A percentile compares a stretch with the other conserved stretches of the same genome.
Evolutionary conservation across 805 yeast genomes (phyloP).

Genomic region (Schwanniomyces pseudopolymorphus): DNA sequence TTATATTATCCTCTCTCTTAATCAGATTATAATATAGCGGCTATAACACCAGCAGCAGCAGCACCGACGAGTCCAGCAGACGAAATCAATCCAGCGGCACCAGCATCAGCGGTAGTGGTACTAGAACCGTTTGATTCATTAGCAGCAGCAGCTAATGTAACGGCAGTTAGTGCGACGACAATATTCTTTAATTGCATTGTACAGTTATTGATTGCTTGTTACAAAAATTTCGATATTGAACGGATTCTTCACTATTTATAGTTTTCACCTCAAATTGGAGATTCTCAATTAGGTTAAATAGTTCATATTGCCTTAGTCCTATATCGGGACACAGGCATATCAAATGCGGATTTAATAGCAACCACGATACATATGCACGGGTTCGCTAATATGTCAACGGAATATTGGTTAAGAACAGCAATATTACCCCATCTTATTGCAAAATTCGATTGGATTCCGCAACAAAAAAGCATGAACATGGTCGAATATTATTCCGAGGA

Average conservation of each 20-base stretch:
- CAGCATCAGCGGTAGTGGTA: conserved; percentile 37
- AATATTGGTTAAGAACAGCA: neutral
- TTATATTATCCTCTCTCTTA: too few species aligned
- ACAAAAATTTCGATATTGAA: neutral
- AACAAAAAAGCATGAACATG: neutral
- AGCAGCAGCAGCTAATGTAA: conserved; percentile 67
- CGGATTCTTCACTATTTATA: conserved; percentile 5
- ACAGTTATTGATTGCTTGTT: neutral
- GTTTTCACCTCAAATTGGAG: neutral
- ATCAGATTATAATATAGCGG: conserved; percentile 40
- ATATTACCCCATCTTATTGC: neutral
- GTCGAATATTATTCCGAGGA: neutral
- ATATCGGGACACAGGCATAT: neutral
- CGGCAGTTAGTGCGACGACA: conserved; percentile 68
- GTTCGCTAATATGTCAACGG: neutral
- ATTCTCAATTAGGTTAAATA: neutral
- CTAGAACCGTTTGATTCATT: conserved; percentile 42
- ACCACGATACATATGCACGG: neutral
- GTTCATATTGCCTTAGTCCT: neutral
- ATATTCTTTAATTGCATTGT: conserved; percentile 74
- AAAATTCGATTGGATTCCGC: neutral
- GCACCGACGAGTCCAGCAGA: conserved; percentile 74
- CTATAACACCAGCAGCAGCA: conserved; percentile 81
- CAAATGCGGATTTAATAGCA: neutral
- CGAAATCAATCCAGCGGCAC: conserved; percentile 43